Percentiles rank a stretch among this genome's conserved stretches.
Conservation (phyloP, 169 alveolate species). For the Eimeria nieschulzi region DNA sequence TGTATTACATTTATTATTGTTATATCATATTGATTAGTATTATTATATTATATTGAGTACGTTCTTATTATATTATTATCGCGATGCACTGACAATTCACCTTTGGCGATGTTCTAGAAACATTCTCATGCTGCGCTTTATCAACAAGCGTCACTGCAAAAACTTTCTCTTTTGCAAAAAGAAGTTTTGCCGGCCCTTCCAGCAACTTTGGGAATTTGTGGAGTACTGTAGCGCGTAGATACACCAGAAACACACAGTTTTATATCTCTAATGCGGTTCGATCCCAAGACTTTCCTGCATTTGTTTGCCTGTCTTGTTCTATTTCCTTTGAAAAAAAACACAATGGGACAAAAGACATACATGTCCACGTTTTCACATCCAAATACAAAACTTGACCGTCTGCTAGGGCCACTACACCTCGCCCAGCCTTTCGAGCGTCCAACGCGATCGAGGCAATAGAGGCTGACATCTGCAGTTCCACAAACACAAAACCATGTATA, state of each 20-base stretch:
- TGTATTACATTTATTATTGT: too few species aligned
- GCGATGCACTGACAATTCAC: too few species aligned
- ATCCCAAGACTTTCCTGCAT: too few species aligned
- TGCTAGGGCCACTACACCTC: not conserved
- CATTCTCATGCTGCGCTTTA: too few species aligned
- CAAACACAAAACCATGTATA: not conserved
- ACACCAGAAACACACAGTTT: too few species aligned
- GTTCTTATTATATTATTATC: too few species aligned
- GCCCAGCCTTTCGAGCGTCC: constrained; percentile 1
- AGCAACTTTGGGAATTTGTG: constrained; percentile 13
- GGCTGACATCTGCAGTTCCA: not conserved
- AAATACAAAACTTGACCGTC: constrained; percentile 30
- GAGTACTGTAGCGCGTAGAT: not conserved
- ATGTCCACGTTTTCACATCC: constrained; percentile 21
- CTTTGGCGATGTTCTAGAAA: too few species aligned
- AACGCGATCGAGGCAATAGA: constrained; percentile 13
- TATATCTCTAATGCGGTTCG: too few species aligned
- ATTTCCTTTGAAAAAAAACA: not conserved
- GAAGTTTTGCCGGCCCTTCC: not conserved
- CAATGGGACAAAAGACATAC: not conserved
- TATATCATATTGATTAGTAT: too few species aligned
- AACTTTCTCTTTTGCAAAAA: constrained; percentile 11
- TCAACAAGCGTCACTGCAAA: not conserved
- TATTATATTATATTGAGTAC: too few species aligned
- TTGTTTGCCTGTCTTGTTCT: too few species aligned